These are phyloP conservation scores for Ascochyta lentis DNA, from an alignment of 2,329 filamentous ascomycete species.

Conservation along the genomic window DNA sequence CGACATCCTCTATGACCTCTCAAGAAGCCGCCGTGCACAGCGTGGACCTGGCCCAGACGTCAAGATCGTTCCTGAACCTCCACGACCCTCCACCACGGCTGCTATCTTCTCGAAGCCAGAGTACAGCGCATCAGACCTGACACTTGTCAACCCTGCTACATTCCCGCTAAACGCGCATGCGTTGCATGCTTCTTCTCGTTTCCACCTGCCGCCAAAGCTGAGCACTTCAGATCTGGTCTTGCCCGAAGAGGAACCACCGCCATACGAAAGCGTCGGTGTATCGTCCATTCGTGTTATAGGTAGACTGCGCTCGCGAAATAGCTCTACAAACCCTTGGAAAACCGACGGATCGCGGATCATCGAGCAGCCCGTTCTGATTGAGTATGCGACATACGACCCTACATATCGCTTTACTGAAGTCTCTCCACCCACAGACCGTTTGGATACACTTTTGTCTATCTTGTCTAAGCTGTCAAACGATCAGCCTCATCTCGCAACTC, in stretches of 20 bases:
- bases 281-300: constrained; percentile 55
- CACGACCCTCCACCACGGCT: constrained; percentile 22
- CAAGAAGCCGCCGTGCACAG: constrained; percentile 65
- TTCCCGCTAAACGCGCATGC: constrained; percentile 33
- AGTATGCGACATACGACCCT: constrained; percentile 66
- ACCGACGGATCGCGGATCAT: constrained; percentile 42
- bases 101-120: constrained; percentile 41
- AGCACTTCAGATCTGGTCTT: constrained; percentile 52
- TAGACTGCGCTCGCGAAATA: constrained; percentile 47
- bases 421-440: constrained; percentile 53
- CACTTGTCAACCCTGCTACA: constrained; percentile 52
- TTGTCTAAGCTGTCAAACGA: constrained; percentile 40
- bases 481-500: constrained; percentile 49
- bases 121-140: constrained; percentile 52
- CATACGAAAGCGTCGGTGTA: constrained; percentile 56
- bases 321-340: constrained; percentile 49
- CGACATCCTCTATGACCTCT: constrained; percentile 80
- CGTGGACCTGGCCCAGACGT: constrained; percentile 25
- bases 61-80: constrained; percentile 30
- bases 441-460: constrained; percentile 51
- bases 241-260: constrained; percentile 56
- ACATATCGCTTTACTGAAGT: constrained; percentile 57
- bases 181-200: constrained; percentile 21
- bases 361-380: constrained; percentile 68
- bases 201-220: constrained; percentile 52